phyloP scores from a whole-genome alignment of 1,284 basidiomycete species.

The Takashimella koratensis region DNA sequence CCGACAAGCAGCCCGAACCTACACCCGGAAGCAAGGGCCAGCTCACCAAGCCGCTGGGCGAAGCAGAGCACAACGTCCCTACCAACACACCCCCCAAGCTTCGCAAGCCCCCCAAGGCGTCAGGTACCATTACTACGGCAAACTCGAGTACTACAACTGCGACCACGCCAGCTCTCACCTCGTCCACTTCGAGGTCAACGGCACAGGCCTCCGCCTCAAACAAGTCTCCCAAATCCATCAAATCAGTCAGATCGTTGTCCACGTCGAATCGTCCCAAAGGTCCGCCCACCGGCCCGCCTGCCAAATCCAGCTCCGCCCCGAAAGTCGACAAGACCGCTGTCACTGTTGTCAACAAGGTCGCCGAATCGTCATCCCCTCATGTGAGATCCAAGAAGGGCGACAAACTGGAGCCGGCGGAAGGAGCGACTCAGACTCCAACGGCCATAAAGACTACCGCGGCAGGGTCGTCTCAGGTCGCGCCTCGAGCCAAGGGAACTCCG shows the following conservation, averaged over 20 bases:
- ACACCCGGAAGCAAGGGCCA: too few species aligned
- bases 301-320: not conserved
- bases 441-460: not conserved
- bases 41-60: not conserved
- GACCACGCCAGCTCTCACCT: not conserved
- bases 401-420: not conserved
- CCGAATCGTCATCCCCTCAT: not conserved
- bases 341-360: not conserved
- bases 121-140: not conserved
- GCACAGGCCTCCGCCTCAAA: too few species aligned
- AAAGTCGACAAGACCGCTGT: not conserved
- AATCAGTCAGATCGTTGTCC: not conserved
- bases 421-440: not conserved
- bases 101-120: not conserved
- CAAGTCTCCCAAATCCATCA: constrained; percentile 6
- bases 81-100: not conserved
- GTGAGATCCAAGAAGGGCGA: not conserved
- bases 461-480: not conserved
- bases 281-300: not conserved
- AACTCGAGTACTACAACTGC: not conserved
- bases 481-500: constrained; percentile 34
- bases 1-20: too few species aligned
- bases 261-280: not conserved
- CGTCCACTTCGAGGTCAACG: not conserved
- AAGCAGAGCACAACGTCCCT: not conserved